Conservation (phyloP, 2,329 filamentous ascomycete species). For the Coleophoma crateriformis region DNA sequence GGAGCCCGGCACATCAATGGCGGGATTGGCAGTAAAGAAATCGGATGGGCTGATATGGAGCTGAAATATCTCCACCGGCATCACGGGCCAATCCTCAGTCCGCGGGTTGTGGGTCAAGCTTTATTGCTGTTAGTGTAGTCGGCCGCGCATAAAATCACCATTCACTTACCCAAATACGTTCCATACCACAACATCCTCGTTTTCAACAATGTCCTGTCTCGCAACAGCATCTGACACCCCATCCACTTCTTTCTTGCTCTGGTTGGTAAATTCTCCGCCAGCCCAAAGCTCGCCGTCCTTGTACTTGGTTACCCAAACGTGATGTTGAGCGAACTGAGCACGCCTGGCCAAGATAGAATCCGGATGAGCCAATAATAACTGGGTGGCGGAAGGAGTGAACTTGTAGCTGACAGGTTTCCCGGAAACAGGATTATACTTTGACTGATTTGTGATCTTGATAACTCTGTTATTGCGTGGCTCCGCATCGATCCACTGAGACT, state of each 20-base stretch:
- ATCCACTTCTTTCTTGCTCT: conserved; percentile 20
- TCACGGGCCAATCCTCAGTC: conserved; percentile 85
- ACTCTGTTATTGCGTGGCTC: conserved; percentile 51
- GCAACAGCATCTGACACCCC: conserved; percentile 61
- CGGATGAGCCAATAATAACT: conserved; percentile 70
- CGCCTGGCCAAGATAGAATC: conserved; percentile 83
- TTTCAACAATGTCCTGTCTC: conserved; percentile 83
- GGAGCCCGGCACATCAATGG: conserved; percentile 59
- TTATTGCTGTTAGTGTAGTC: neutral
- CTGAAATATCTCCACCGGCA: conserved; percentile 78
- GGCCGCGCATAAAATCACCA: too few relatives aligned
- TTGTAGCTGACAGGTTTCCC: conserved; percentile 82
- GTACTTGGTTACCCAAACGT: conserved; percentile 86
- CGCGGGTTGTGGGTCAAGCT: conserved; percentile 62
- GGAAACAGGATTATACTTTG: conserved; percentile 74
- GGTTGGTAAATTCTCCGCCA: conserved; percentile 27
- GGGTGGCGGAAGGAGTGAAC: conserved; percentile 78
- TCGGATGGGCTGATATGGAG: conserved; percentile 58
- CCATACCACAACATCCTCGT: conserved; percentile 84
- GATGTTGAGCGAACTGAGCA: conserved; percentile 79
- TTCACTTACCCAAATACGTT: conserved; percentile 66
- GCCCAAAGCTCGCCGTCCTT: conserved; percentile 36
- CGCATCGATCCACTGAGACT: conserved; percentile 36
- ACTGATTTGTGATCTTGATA: conserved; percentile 84
- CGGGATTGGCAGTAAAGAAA: conserved; percentile 52